Evolutionary conservation across 2,329 filamentous ascomycete genomes (phyloP), one percentile per base, ranked within the genome.

Genomic region (Mycosphaerelloides madeirae): DNA sequence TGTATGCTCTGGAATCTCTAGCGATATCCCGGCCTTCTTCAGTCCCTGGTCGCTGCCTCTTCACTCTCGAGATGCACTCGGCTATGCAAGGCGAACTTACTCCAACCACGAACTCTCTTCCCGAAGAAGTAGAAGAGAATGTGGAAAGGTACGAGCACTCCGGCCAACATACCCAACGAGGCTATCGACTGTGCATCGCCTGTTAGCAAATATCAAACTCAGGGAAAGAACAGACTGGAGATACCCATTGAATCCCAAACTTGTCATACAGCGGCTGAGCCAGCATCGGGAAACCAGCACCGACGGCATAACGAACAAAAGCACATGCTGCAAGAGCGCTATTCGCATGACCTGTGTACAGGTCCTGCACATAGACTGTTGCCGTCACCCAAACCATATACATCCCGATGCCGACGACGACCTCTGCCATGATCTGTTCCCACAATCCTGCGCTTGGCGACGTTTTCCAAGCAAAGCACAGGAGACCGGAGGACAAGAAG

Each of bases 121-220:
- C 49, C 49, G 20, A 29, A 52, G 29, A 49, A 43, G 33, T 49
- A 52, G 36, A 49, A 48, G 3, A 52, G 3, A 6, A 52, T 19
- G n/a, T 49, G 49, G 15, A 43, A 42, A 3, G 45, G 45, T 8
- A 48, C 39, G 16, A 48, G 37, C 2, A 42, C 9, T 1, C 42
- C 42, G 31, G 42, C 46, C 22, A 46, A 29, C 12, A 46, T 36
- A 1, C 49, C 45, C 6, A 52, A 20, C 4, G 31, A 19, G 13
- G 14, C 33, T 16, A 51, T 36, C 22, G 22, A 25, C 22, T 2
- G 43, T 22, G 42, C 48, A 15, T 18, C 20, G 36, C 29, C 22
- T 18, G 18, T 36, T 8, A 43, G 39, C 29, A 20, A 3, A 19
- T 15, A 31, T 18, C n/a, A 19, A 20, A 31, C 3, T 15, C 14